These are phyloP conservation scores for Arthrobotrys sphaeroides DNA, from an alignment of 2,329 filamentous ascomycete genomes.

Conservation along the genomic window DNA sequence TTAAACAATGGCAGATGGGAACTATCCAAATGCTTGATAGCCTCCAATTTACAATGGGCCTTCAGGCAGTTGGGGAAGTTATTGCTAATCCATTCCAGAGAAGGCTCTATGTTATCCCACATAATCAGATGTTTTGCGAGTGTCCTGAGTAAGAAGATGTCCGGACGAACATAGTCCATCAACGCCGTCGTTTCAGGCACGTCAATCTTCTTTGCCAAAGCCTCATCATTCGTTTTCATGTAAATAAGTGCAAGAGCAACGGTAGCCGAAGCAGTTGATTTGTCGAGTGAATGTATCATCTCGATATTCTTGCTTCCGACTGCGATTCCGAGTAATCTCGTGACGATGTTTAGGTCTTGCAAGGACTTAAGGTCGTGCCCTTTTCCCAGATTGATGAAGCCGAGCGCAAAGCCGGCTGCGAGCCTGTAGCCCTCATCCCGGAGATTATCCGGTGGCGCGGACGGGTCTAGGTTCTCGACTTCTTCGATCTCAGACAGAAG, in stretches of 20 bases:
- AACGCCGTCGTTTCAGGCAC: conserved; percentile 88
- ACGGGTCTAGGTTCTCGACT: conserved; percentile 75
- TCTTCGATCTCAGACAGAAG: conserved; percentile 98
- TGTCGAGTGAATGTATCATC: conserved; percentile 89
- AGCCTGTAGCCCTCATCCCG: conserved; percentile 96
- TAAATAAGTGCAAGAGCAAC: conserved; percentile 90
- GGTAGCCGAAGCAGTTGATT: conserved; percentile 90
- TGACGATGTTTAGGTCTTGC: conserved; percentile 91
- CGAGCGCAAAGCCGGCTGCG: conserved; percentile 90
- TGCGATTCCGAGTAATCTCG: conserved; percentile 84
- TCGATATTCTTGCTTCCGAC: conserved; percentile 90
- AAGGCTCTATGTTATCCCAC: conserved; percentile 83
- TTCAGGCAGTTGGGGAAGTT: conserved; percentile 78
- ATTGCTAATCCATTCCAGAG: conserved; percentile 76
- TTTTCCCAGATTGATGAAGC: conserved; percentile 92
- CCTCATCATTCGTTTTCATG: conserved; percentile 92
- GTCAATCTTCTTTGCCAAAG: conserved; percentile 89
- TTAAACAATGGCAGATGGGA: conserved; percentile 92
- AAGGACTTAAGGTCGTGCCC: conserved; percentile 87
- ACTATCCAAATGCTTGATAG: conserved; percentile 73
- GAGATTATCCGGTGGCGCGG: conserved; percentile 75
- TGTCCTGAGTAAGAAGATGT: conserved; percentile 88
- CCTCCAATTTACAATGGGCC: conserved; percentile 69
- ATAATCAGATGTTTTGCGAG: conserved; percentile 90
- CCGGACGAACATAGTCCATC: conserved; percentile 94